Base-by-base conservation (phyloP, 1,284 basidiomycete genomes). In the Ganoderma lingzhi region DNA sequence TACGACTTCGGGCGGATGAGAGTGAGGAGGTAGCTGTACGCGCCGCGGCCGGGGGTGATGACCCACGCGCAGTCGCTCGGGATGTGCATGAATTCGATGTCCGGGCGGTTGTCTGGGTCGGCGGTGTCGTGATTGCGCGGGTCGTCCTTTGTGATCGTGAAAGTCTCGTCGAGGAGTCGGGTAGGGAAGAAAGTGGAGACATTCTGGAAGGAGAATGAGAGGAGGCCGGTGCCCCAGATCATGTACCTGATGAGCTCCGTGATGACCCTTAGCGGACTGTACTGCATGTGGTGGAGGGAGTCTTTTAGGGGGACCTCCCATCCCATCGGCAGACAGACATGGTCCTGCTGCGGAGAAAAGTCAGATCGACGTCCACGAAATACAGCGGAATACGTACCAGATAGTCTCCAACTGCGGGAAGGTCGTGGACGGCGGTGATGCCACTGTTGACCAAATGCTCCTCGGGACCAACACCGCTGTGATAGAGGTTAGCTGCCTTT, bases 51-150 rank as follows among this genome's bases (percentile, higher is more conserved):
- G 4, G 75, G 60, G 10, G 67, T 63, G 64, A 77, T 71, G 63
- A 65, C 62, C 62, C 70, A 71, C 3, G 70, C 68, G 63, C 64
- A 67, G 63, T 70, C 68, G 67, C 58, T 64, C 39, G 68, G 37
- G 41, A 80, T 72, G 42, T 78, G 75, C 75, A 82, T 81, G 66
- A 83, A 73, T 73, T 82, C 81, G 58, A 82, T 75, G 66, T 82
- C 82, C 6, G 82, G 80, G 17, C 80, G 66, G 45, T 78, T 78
- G 6, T 67, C 69, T 2, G 74, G 70, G n/a, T 73, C 62, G 15
- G 65, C 39, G 15, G 73, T 72, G 66, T 76, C 75, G 37, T 73
- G 68, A 12, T 70, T 69, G 14, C 66, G 58, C 17, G 71, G 64
- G 30, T 70, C 61, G 28, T 74, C 65, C 3, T 35, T n/a, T 5